Percentiles rank a stretch among this genome's conserved stretches.
These are phyloP conservation scores for Dendrostoma leiphaemia DNA, from an alignment of 2,329 filamentous ascomycete species.

Conservation along the genomic window DNA sequence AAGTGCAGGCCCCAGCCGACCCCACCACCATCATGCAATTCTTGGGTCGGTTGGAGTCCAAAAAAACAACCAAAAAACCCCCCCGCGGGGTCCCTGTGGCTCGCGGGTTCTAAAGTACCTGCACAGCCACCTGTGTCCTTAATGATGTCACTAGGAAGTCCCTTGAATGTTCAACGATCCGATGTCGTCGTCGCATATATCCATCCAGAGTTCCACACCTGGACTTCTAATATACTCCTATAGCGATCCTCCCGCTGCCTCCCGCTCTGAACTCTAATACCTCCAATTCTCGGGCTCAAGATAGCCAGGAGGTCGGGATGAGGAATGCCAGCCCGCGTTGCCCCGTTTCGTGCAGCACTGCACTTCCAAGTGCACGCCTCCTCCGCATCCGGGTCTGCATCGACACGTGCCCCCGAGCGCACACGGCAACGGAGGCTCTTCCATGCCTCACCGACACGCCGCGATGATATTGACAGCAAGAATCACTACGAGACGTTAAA, in stretches of 20 bases:
- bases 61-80: no score
- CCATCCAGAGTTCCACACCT: no score
- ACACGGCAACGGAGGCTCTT: conserved; percentile 20
- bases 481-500: conserved; percentile 84
- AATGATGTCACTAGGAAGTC: background rate
- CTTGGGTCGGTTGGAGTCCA: no score
- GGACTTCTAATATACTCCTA: background rate
- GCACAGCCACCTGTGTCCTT: no score
- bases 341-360: conserved; percentile 28
- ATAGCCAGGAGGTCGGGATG: conserved; percentile 45
- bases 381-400: conserved; percentile 8
- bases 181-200: no score
- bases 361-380: conserved; percentile 16
- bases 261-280: background rate
- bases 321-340: conserved; percentile 58
- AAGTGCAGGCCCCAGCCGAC: no score
- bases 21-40: no score
- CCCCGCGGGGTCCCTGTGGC: no score
- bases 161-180: no score
- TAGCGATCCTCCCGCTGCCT: background rate
- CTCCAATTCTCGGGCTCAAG: conserved; percentile 6
- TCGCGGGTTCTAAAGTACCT: no score
- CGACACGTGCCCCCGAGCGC: conserved; percentile 9
- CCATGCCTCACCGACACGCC: conserved; percentile 28
- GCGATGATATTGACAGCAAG: conserved; percentile 32